Conservation (phyloP, 2,329 filamentous ascomycete genomes). For the Didymella exigua region DNA sequence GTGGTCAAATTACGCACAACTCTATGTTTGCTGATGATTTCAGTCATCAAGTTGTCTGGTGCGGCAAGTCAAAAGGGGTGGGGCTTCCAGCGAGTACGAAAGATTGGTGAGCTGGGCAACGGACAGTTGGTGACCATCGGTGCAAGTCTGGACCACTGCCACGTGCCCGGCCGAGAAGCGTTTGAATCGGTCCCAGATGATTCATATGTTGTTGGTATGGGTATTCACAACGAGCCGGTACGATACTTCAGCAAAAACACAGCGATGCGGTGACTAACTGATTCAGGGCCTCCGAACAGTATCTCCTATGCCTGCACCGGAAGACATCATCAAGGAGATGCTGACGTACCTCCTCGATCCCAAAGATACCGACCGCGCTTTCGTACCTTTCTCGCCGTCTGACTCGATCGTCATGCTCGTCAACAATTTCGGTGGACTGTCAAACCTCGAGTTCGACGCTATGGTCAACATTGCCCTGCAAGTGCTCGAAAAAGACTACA, state of each 20-base stretch:
- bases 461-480: conserved; percentile 52
- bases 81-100: conserved; percentile 53
- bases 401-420: conserved; percentile 56
- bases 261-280: not conserved
- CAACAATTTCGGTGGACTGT: conserved; percentile 58
- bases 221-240: conserved; percentile 59
- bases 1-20: not conserved
- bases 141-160: conserved; percentile 59
- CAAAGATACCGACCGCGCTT: conserved; percentile 55
- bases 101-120: conserved; percentile 53
- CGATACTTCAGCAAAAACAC: conserved; percentile 3
- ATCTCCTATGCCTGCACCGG: conserved; percentile 55
- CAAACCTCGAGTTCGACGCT: conserved; percentile 55
- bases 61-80: conserved; percentile 53
- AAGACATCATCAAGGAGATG: conserved; percentile 56
- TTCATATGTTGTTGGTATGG: conserved; percentile 53
- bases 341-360: conserved; percentile 56
- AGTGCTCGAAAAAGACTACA: conserved; percentile 54
- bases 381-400: conserved; percentile 53
- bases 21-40: conserved; percentile 11
- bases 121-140: conserved; percentile 57
- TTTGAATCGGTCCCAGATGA: conserved; percentile 55
- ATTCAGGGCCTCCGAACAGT: conserved; percentile 52
- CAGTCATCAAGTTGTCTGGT: conserved; percentile 56
- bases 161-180: conserved; percentile 58